Evolutionary conservation across 768 basidiomycete species (phyloP), one percentile per base, ranked within the genome.

Genomic region (Rhizopogon vesiculosus): DNA sequence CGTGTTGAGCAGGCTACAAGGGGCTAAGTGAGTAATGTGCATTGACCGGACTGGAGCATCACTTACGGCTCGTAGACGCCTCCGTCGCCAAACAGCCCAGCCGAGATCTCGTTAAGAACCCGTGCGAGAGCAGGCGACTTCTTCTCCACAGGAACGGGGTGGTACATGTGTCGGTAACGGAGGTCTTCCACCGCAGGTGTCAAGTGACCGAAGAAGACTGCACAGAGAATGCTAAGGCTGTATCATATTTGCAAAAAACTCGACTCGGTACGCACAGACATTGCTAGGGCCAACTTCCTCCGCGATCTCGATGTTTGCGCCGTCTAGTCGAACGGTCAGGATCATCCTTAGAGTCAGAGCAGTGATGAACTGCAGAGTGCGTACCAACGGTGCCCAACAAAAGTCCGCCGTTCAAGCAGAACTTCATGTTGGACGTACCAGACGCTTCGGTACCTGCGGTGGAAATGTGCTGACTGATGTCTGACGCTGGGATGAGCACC

Each of bases 291-390:
- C 96, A 45, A 93, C 87, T 69, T 97, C 94, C 65, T 98, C 93
- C 4, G 92, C 94, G 61, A 98, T 98, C 75, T 98, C 95, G 56
- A 93, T 93, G 64, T 93, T 95, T 18, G 96, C 96, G 53, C 96
- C 96, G 72, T 99, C 93, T 74, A 69, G 7, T 56, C 10, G 15
- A 9, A 40, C 29, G 43, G 54, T 45, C 39, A 41, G 13, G 19
- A 35, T 50, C 33, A 56, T 6, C 42, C 35, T 45, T 35, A 7
- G 4, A 0, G 5, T 45, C 31, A 7, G 4, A 0, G 5, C 8
- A 6, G 41, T 16, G 19, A 39, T 45, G 8, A 7, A 33, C 3
- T 15, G 1, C 2, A 31, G 8, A 28, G 2, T 13, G 70, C 80
- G 28, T 51, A 80, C 79, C 84, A 56, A 91, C 89, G 29, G 93